Evolutionary conservation across 1,284 basidiomycete genomes (phyloP).

Genomic region (Testicularia cyperi): DNA sequence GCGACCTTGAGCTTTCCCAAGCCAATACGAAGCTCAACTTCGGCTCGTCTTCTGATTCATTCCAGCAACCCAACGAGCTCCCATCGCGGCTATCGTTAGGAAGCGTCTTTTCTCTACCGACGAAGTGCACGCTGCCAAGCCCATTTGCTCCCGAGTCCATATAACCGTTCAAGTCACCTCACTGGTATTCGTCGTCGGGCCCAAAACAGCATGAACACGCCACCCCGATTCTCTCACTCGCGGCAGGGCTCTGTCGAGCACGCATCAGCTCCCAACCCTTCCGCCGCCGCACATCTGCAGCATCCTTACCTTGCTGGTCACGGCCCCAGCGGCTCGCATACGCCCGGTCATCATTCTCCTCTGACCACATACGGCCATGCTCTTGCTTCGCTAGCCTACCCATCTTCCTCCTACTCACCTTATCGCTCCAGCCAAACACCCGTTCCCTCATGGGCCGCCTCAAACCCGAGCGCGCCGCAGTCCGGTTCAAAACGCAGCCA

Average conservation of each 20-base stretch:
- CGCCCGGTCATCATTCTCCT: constrained; percentile 23
- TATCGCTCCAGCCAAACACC: constrained; percentile 15
- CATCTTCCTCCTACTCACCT: constrained; percentile 26
- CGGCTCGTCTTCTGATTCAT: too few relatives aligned
- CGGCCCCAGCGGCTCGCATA: constrained; percentile 15
- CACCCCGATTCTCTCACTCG: constrained; percentile 38
- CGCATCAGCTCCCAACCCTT: constrained; percentile 2
- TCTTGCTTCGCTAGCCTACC: constrained; percentile 35
- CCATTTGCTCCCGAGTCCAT: too few relatives aligned
- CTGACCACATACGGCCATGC: constrained; percentile 33
- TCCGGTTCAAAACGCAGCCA: constrained; percentile 17
- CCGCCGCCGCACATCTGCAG: constrained; percentile 29
- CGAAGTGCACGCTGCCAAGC: too few relatives aligned
- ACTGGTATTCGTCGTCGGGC: too few relatives aligned
- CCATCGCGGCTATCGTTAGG: too few relatives aligned
- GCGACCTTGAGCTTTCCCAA: too few relatives aligned
- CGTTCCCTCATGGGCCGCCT: constrained; percentile 12
- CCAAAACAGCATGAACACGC: constrained; percentile 41
- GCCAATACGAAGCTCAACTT: too few relatives aligned
- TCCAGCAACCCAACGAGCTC: too few relatives aligned
- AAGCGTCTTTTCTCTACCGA: too few relatives aligned
- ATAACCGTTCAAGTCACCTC: too few relatives aligned
- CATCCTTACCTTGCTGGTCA: constrained; percentile 24
- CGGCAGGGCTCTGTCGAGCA: constrained; percentile 38
- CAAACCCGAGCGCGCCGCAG: constrained; percentile 23